Conservation (phyloP, 1,139 yeast species). For the Scheffersomyces segobiensis region DNA sequence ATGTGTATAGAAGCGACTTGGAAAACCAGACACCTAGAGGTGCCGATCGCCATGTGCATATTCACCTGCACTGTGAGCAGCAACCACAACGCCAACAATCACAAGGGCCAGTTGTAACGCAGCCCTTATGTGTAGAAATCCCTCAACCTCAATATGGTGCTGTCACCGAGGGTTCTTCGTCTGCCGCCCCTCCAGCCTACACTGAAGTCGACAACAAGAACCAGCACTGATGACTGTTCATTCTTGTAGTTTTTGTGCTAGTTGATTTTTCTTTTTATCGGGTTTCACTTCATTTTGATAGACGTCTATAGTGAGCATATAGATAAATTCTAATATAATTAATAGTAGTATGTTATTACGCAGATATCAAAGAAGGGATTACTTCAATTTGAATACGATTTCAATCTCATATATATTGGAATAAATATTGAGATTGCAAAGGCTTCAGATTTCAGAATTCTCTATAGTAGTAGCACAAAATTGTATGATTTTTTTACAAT, state of each 20-base stretch:
- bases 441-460: too few relatives aligned
- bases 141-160: conserved; percentile 27
- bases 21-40: conserved; percentile 26
- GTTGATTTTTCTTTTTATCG: not conserved
- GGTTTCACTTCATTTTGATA: not conserved
- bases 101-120: conserved; percentile 7
- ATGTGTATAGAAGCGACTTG: conserved; percentile 33
- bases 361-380: not conserved
- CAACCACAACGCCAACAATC: conserved; percentile 5
- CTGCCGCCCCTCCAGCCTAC: conserved; percentile 37
- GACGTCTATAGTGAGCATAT: not conserved
- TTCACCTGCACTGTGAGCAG: conserved; percentile 9
- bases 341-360: not conserved
- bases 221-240: not conserved
- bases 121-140: conserved; percentile 13
- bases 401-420: too few relatives aligned
- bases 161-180: conserved; percentile 14
- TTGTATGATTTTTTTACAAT: too few relatives aligned
- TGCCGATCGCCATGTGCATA: conserved; percentile 25
- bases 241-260: not conserved
- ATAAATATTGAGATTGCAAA: too few relatives aligned
- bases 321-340: not conserved
- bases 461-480: too few relatives aligned
- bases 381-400: too few relatives aligned
- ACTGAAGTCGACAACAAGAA: conserved; percentile 26